Base-by-base conservation (phyloP, 2,329 filamentous ascomycete genomes). In the Sordariomycetes sp. region DNA sequence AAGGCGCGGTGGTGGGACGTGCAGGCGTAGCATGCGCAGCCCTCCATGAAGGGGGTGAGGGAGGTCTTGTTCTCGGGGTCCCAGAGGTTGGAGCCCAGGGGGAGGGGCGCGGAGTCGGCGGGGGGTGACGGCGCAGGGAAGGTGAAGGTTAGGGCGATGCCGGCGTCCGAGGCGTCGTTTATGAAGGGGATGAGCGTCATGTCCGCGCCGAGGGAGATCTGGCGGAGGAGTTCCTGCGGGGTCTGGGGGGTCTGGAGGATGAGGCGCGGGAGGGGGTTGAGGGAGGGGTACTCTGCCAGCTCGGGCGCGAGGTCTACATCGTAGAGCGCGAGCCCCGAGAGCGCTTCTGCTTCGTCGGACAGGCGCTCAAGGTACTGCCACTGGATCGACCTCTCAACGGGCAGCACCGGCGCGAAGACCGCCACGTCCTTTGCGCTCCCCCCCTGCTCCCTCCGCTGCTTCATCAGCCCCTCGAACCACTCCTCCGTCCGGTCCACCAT, bases 401-500 rank as follows among this genome's bases (percentile, higher is more conserved):
- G 89, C 22, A 96, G 76, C 0, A 96, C 75, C 0, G 84, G 82
- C 2, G 85, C 77, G 70, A 87, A 81, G 61, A 86, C 70, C 3
- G 75, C 70, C 28, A 74, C 68, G 1, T 61, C 67, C 5, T 63
- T 32, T 8, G 28, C 65, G 7, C 65, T 64, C 15, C 64, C 59
- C 20, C 25, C 39, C 15, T 56, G 45, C 6, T 17, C 45, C 10
- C 32, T 39, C 13, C 45, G 17, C 13, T 24, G 22, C 55, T 34
- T 22, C 39, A 90, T 74, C 55, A 90, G 82, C 61, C 87, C 80
- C 25, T 82, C 79, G 20, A 92, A 75, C 89, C 90, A 97, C 42
- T 81, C 79, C 66, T 94, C 87, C 1, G 89, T 96, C 58, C 92
- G 79, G 65, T 94, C 90, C 25, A 84, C 85, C 84, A 96, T 96